phyloP scores from a whole-genome alignment of 345 rosid species.

The Aquilaria sinensis region DNA sequence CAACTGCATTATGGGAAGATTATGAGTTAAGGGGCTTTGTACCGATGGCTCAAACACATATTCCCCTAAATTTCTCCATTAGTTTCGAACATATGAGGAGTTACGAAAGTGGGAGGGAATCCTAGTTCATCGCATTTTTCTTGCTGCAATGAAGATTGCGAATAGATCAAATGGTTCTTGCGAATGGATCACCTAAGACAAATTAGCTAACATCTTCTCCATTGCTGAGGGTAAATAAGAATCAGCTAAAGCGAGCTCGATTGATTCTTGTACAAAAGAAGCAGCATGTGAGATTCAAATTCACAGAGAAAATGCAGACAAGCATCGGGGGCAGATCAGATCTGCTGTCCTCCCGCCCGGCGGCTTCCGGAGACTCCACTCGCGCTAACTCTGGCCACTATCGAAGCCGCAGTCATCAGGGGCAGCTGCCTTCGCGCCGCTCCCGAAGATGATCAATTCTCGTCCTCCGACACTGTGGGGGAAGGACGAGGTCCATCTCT shows the following conservation, averaged over 20 bases:
- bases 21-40: conserved; percentile 74
- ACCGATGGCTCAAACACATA: conserved; percentile 45
- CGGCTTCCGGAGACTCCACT: conserved; percentile 50
- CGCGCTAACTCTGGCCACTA: conserved; percentile 64
- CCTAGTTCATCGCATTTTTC: conserved; percentile 48
- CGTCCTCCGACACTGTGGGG: conserved; percentile 61
- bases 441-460: conserved; percentile 37
- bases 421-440: conserved; percentile 28
- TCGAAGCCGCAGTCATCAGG: conserved; percentile 42
- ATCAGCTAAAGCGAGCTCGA: conserved; percentile 13
- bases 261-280: conserved; percentile 7
- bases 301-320: conserved; percentile 22
- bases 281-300: conserved; percentile 22
- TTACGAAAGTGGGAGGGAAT: conserved; percentile 35
- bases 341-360: conserved; percentile 92
- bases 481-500: conserved; percentile 80
- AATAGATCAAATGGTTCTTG: conserved; percentile 33
- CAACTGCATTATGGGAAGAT: conserved; percentile 81
- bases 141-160: conserved; percentile 57
- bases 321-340: conserved; percentile 50
- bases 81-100: conserved; percentile 26
- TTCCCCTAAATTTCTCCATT: conserved; percentile 49
- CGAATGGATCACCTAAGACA: conserved; percentile 54
- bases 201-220: conserved; percentile 28
- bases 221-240: conserved; percentile 16